Base-by-base conservation (phyloP, 768 basidiomycete species). In the Trametes cubensis region DNA sequence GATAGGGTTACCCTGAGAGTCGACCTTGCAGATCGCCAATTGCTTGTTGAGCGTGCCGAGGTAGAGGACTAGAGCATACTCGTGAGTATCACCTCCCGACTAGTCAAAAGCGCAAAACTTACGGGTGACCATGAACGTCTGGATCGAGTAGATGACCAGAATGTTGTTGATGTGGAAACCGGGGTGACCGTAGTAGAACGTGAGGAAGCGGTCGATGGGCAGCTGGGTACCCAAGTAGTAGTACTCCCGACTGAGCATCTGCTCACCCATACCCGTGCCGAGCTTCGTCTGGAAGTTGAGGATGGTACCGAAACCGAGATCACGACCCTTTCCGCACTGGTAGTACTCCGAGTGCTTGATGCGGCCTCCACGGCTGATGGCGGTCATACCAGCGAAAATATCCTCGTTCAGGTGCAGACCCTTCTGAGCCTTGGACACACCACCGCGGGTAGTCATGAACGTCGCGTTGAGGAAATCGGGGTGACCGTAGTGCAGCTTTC, bases 111-210 rank as follows among this genome's bases (percentile, higher is more conserved):
- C 6, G 48, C 7, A 51, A 17, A 10, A 87, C 92, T 75, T 71
- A 94, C 92, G 71, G 20, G 94, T 94, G 58, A 98, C 80, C 94
- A 98, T 97, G 82, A 99, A 98, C 58, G 96, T 83, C 73, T 97
- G 95, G 56, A 99, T 94, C 25, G 97, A 98, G 75, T 94, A 89
- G 69, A 99, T 98, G 78, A 99, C 95, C 72, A 99, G 81, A 70
- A 98, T 98, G 74, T 99, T 98, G 83, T 99, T 99, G 81, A 99
- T 87, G 74, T 99, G 97, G 89, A 99, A 99, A 71, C 94, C 97
- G 58, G 97, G 96, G 77, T 99, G 97, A 57, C 92, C 96, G 70
- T 98, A 99, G 80, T 99, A 99, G 83, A 98, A 99, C 21, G 96
- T 98, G 70, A 99, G 81, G 87, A 99, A 99, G 25, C 97, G 91